Base-by-base conservation (phyloP, 1,139 yeast genomes). In the Hyphopichia wangnamkhiaoensis region DNA sequence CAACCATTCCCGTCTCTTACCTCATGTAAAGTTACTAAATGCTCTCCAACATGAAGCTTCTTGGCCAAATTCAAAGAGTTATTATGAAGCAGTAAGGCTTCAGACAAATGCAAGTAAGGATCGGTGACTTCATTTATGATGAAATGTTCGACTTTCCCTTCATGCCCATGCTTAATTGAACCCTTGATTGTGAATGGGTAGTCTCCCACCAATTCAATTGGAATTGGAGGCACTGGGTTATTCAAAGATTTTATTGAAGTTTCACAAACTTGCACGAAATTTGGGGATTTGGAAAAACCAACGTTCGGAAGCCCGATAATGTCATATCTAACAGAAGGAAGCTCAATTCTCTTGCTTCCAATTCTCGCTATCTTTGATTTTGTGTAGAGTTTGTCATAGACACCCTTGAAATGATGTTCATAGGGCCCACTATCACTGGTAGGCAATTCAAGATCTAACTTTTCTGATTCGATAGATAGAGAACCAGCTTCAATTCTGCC, bases 1-100 rank as follows among this genome's bases (percentile, higher is more conserved):
- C 98, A 93, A 0, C 93, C 95, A 52, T 82, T 82, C 1, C 74
- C 74, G 61, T 91, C 98, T 3, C 61, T 54, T 6, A 91, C 69
- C 39, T 74, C 74, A 15, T 69, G 69, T 25, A 91, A 65, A 0
- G 77, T 66, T 3, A 91, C 67, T 6, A 74, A 57, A 54, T 88
- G 91, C 16, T 72, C 71, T 1, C 83, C 84, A 21, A 71, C 59
- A 1, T 54, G 50, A 24, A 54, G 43, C 7, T 30, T 10, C 39
- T 46, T 38, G 10, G 59, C 34, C 3, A 24, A 33, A 15, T 58
- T 50, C 16, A 29, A 29, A 12, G 17, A 3, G 5, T 17, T 1
- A 3, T 23, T 29, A 3, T 33, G 15, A 3, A 10, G 14, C 33
- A 42, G 45, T 3, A 45, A 28, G 1, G 42, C 50, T 37, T 48